These are phyloP conservation scores for Oryza officinalis DNA, from an alignment of 176 grass and related monocot species.

Conservation along the genomic window DNA sequence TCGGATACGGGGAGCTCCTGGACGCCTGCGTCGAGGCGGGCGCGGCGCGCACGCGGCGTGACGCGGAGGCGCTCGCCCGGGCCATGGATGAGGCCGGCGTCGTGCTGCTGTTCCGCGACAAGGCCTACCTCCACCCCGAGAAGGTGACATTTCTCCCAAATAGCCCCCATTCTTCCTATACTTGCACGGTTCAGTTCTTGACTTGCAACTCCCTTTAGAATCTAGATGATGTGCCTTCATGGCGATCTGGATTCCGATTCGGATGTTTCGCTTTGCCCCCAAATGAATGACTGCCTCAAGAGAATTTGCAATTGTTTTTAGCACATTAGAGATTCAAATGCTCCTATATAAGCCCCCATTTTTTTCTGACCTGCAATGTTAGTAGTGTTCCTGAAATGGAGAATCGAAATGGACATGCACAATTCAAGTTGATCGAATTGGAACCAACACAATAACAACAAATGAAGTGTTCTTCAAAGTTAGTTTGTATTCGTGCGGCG, in stretches of 20 bases:
- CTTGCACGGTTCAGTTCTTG: not conserved
- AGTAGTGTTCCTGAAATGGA: constrained; percentile 1
- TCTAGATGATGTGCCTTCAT: not conserved
- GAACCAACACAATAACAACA: not conserved
- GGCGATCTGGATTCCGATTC: constrained; percentile 14
- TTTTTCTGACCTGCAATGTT: not conserved
- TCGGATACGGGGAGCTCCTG: constrained; percentile 58
- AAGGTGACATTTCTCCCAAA: constrained; percentile 38
- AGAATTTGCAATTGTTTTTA: not conserved
- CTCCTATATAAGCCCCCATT: not conserved
- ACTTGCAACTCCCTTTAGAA: not conserved
- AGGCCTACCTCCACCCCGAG: constrained; percentile 72
- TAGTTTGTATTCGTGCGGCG: not conserved
- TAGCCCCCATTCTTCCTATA: not conserved
- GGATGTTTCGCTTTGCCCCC: not conserved
- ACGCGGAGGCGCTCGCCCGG: constrained; percentile 48
- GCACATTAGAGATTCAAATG: not conserved
- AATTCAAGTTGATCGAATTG: not conserved
- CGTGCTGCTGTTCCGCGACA: constrained; percentile 69
- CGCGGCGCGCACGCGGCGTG: constrained; percentile 47
- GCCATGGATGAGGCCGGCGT: constrained; percentile 58
- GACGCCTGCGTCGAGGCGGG: constrained; percentile 57
- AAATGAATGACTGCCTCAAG: not conserved
- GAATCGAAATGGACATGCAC: not conserved
- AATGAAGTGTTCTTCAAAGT: not conserved